Conservation (phyloP, 1,139 yeast species). For the Candida sanyaensis region DNA sequence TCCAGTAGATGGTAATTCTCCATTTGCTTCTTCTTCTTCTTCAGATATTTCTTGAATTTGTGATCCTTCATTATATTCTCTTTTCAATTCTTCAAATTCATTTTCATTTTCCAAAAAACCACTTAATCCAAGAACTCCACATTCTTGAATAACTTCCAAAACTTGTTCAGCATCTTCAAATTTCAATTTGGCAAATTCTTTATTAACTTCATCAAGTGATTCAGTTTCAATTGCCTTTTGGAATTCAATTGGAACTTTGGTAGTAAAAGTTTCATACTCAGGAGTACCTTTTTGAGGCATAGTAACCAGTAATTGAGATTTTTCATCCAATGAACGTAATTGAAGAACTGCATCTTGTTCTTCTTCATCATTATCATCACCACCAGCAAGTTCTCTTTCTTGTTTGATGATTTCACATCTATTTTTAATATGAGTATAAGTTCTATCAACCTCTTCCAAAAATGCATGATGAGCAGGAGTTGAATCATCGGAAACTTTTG, state of each 20-base stretch:
- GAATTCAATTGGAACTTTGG: slow-evolving; percentile 61
- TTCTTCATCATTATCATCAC: slow-evolving; percentile 41
- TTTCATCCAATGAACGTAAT: slow-evolving; percentile 84
- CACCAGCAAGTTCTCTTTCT: slow-evolving; percentile 41
- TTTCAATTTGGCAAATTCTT: slow-evolving; percentile 74
- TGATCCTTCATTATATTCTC: slow-evolving; percentile 36
- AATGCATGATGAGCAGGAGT: slow-evolving; percentile 71
- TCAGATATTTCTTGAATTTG: slow-evolving; percentile 19
- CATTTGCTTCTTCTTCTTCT: slow-evolving; percentile 8
- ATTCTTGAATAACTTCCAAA: slow-evolving; percentile 72
- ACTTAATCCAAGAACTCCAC: slow-evolving; percentile 82
- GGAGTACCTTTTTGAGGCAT: slow-evolving; percentile 62
- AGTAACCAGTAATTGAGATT: slow-evolving; percentile 69
- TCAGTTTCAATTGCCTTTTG: slow-evolving; percentile 75
- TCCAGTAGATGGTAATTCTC: slow-evolving; percentile 9
- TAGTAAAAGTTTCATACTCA: slow-evolving; percentile 55
- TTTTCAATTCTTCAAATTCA: slow-evolving; percentile 65
- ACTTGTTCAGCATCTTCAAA: slow-evolving; percentile 80
- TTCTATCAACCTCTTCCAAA: slow-evolving; percentile 68
- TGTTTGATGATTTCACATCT: slow-evolving; percentile 70
- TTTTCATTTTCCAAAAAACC: slow-evolving; percentile 75
- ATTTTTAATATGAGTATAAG: slow-evolving; percentile 67
- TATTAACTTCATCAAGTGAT: slow-evolving; percentile 76
- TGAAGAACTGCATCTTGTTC: slow-evolving; percentile 83
- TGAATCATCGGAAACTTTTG: slow-evolving; percentile 54